phyloP scores from a whole-genome alignment of 2,329 filamentous ascomycete genomes.

The Diaporthe sp. region DNA sequence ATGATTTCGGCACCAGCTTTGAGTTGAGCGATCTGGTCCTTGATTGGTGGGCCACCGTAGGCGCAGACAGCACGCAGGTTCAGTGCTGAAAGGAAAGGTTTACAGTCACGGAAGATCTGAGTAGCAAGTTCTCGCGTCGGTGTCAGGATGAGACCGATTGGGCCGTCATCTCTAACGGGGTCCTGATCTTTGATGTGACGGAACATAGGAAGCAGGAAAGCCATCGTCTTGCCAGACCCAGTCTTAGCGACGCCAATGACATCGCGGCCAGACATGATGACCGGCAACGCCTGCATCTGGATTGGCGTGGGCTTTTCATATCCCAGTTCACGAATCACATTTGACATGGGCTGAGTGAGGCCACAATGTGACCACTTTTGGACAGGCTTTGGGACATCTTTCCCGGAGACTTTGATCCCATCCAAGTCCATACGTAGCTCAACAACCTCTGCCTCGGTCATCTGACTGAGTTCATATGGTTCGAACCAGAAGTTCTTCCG shows the following conservation, averaged over 20 bases:
- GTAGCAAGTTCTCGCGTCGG: conserved; percentile 94
- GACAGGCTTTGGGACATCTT: conserved; percentile 92
- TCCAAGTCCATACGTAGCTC: conserved; percentile 90
- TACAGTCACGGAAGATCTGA: conserved; percentile 95
- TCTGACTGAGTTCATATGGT: conserved; percentile 83
- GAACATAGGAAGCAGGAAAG: conserved; percentile 97
- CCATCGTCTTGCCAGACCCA: conserved; percentile 96
- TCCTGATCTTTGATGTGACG: conserved; percentile 96
- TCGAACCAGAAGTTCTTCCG: conserved; percentile 97
- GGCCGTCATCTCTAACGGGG: conserved; percentile 87
- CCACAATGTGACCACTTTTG: conserved; percentile 98
- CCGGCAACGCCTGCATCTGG: conserved; percentile 93
- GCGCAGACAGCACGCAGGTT: conserved; percentile 90
- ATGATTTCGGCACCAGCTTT: conserved; percentile 96
- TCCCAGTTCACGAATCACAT: conserved; percentile 84
- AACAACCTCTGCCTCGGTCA: conserved; percentile 87
- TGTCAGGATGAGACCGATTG: conserved; percentile 90
- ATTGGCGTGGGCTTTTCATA: conserved; percentile 94
- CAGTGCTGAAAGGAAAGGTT: conserved; percentile 91
- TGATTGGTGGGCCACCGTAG: conserved; percentile 95
- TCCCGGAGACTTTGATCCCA: conserved; percentile 92
- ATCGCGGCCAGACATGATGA: conserved; percentile 96
- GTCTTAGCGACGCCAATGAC: conserved; percentile 98
- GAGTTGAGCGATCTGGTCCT: conserved; percentile 96
- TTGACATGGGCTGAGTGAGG: conserved; percentile 86